A percentile compares a stretch with the other conserved stretches of the same genome.
These are phyloP conservation scores for Termitomyces sp. DNA, from an alignment of 768 basidiomycete species.

Conservation along the genomic window DNA sequence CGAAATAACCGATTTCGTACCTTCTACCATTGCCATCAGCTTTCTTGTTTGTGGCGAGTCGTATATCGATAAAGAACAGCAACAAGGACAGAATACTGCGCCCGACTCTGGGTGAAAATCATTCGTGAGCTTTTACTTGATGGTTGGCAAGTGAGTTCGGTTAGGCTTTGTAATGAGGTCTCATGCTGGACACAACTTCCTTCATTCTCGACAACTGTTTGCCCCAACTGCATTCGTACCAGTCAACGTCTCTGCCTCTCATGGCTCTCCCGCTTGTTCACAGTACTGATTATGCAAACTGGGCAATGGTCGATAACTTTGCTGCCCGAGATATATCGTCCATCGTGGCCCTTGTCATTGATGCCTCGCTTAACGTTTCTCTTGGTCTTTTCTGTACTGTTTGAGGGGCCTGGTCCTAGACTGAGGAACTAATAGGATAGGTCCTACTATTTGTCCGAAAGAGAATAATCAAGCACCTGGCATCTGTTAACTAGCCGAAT, in stretches of 20 bases:
- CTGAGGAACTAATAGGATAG: not conserved
- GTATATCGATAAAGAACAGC: not conserved
- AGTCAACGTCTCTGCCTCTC: not conserved
- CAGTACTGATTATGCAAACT: not conserved
- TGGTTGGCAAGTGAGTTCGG: no score
- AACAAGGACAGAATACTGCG: not conserved
- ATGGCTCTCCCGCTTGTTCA: not conserved
- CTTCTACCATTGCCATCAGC: not conserved
- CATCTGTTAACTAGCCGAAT: constrained; percentile 26
- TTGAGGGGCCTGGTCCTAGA: not conserved
- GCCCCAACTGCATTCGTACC: not conserved
- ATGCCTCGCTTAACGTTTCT: not conserved
- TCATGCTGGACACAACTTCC: no score
- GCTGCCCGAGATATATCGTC: not conserved
- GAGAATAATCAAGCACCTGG: not conserved
- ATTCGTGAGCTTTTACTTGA: not conserved
- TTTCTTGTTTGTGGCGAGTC: no score
- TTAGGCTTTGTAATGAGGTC: no score
- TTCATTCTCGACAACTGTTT: no score
- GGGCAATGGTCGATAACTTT: not conserved
- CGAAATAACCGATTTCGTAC: not conserved
- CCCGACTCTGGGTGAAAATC: not conserved
- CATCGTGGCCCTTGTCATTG: not conserved
- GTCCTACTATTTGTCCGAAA: constrained; percentile 10
- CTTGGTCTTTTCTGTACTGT: not conserved